Evolutionary conservation across 805 yeast genomes (phyloP), one percentile per base, ranked within the genome.

Genomic region (Ogataea trehalophila): DNA sequence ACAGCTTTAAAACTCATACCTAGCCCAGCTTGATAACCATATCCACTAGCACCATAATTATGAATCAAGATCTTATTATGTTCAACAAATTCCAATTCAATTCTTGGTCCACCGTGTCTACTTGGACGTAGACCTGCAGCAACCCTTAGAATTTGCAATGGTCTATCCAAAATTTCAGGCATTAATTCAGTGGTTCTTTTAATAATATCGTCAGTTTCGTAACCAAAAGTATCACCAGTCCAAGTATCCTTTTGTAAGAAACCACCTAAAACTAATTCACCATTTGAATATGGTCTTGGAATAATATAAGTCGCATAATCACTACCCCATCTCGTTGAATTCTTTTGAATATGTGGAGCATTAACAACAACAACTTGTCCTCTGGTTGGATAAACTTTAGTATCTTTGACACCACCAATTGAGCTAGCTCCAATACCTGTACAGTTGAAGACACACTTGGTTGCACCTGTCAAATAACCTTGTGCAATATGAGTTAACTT

Each of bases 61-160:
- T 87, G 95, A 20, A 87, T 71, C 16, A 83, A 58, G 1, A 71
- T 47, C 45, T 70, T 68, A 2, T 74, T 78, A 20, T 66, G 69
- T 11, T 64, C 68, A 14, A 68, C 65, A 4, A 46, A 49, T 55
- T 83, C 85, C 39, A 65, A 62, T 59, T 85, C 94, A 39, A 87
- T 77, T 44, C 95, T 71, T 6, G 77, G 81, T 5, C 95, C 95
- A 14, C 91, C 94, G 37, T 77, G 73, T 59, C 95, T 75, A 36
- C 83, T 72, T 6, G 95, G 96, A 53, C 96, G 75, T 40, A 85
- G 70, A 0, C 95, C 95, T 6, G 90, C 82, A 1, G 77, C 86
- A 37, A 79, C 82, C 45, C 87, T 74, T 11, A 85, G 43, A 26
- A 87, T 72, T 53, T 82, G 85, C 41, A 70, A 62, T 26, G 31